Percentiles rank a stretch among this genome's conserved stretches.
Conservation (phyloP, 2,329 filamentous ascomycete species). For the Apiospora marii region DNA sequence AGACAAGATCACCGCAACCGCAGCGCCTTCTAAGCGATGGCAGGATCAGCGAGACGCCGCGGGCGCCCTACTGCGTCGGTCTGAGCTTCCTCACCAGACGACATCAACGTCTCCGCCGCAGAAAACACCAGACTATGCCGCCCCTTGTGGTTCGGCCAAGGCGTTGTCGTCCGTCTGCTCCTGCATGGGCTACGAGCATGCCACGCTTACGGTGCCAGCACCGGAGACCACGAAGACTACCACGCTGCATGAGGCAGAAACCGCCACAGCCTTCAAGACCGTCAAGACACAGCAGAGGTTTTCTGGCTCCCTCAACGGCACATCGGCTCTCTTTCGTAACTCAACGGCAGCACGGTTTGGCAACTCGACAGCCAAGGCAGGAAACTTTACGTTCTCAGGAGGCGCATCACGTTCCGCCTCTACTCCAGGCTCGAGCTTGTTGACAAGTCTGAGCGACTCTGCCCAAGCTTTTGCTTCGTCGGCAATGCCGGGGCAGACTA, state of each 20-base stretch:
- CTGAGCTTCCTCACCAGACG: conserved; percentile 12
- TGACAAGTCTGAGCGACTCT: background rate
- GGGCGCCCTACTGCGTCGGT: conserved; percentile 28
- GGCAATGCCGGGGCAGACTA: background rate
- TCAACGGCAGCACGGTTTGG: conserved; percentile 25
- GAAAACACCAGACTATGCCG: conserved; percentile 31
- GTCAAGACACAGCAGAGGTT: conserved; percentile 27
- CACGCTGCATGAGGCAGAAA: conserved; percentile 26
- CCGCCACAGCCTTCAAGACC: conserved; percentile 17
- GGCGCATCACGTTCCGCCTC: background rate
- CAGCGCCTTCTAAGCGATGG: conserved; percentile 32
- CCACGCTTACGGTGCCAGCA: conserved; percentile 29
- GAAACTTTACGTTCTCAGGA: conserved; percentile 1
- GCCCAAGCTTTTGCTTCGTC: background rate
- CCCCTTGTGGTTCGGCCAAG: conserved; percentile 29
- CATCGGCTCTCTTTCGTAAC: conserved; percentile 23
- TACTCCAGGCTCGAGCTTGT: background rate
- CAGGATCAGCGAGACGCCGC: conserved; percentile 31
- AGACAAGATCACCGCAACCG: conserved; percentile 24
- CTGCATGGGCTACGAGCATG: conserved; percentile 30
- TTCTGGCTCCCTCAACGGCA: conserved; percentile 24
- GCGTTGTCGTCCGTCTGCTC: conserved; percentile 36
- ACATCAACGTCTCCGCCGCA: conserved; percentile 26
- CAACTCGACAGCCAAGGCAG: conserved; percentile 29
- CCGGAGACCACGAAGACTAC: conserved; percentile 28